Evolutionary conservation across 2,329 filamentous ascomycete species (phyloP).

Genomic region (Arthrobotrys megalospora): DNA sequence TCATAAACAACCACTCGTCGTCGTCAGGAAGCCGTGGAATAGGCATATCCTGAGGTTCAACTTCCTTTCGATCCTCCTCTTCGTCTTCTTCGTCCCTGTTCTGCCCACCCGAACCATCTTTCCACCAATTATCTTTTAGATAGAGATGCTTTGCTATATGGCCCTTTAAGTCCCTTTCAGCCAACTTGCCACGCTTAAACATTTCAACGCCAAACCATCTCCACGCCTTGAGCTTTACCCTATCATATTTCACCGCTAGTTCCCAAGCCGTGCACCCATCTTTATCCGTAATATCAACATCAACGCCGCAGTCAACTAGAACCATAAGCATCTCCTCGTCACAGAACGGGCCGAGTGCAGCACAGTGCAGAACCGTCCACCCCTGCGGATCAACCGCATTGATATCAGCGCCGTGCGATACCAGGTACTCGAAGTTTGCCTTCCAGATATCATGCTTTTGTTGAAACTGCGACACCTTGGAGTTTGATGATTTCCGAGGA

Average conservation of each 20-base stretch:
- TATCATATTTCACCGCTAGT: constrained; percentile 29
- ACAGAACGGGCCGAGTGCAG: constrained; percentile 53
- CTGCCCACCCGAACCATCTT: neutral
- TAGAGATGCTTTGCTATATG: constrained; percentile 36
- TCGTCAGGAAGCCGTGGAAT: constrained; percentile 39
- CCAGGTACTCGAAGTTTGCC: constrained; percentile 45
- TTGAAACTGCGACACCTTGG: constrained; percentile 49
- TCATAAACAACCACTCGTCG: constrained; percentile 58
- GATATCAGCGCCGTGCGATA: constrained; percentile 36
- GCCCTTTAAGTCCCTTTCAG: constrained; percentile 38
- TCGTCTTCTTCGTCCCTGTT: constrained; percentile 2
- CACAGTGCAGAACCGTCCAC: constrained; percentile 51
- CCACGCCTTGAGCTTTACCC: constrained; percentile 46
- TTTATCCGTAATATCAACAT: constrained; percentile 33
- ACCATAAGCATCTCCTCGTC: constrained; percentile 50
- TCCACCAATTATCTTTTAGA: constrained; percentile 42
- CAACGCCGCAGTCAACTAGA: constrained; percentile 26
- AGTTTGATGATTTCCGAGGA: constrained; percentile 50
- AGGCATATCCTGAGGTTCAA: constrained; percentile 3
- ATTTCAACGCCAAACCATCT: constrained; percentile 53
- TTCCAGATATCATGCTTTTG: constrained; percentile 53
- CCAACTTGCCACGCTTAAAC: constrained; percentile 39
- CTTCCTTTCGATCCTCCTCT: neutral
- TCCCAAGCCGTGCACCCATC: constrained; percentile 48
- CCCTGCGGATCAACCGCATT: constrained; percentile 47